These are phyloP conservation scores for Draba incana DNA, from an alignment of 345 rosid species.

Conservation along the genomic window DNA sequence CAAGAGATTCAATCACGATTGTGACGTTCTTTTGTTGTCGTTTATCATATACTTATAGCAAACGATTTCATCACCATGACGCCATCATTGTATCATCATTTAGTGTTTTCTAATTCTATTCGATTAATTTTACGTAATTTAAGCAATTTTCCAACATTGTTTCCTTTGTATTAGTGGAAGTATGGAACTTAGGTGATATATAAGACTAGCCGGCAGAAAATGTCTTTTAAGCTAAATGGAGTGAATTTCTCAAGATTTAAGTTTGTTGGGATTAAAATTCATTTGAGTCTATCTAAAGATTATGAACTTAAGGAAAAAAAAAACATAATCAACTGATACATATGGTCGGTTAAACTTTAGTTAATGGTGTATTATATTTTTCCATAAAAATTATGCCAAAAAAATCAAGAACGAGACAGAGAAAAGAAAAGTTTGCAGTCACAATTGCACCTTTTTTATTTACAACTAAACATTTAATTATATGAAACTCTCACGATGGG, in stretches of 20 bases:
- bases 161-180: slow-evolving; percentile 10
- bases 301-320: slow-evolving; percentile 2
- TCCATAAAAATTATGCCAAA: background rate
- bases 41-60: slow-evolving; percentile 7
- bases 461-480: too few species aligned
- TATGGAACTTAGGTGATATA: slow-evolving; percentile 17
- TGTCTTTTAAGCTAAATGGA: too few species aligned
- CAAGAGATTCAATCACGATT: slow-evolving; percentile 30
- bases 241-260: too few species aligned
- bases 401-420: background rate
- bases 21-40: slow-evolving; percentile 29
- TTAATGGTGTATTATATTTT: background rate
- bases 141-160: background rate
- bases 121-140: background rate
- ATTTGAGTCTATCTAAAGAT: background rate
- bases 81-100: slow-evolving; percentile 33
- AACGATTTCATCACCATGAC: slow-evolving; percentile 38
- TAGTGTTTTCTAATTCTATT: slow-evolving; percentile 10
- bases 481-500: too few species aligned
- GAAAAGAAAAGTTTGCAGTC: slow-evolving; percentile 10
- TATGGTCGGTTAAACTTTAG: background rate
- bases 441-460: slow-evolving; percentile 18
- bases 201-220: background rate
- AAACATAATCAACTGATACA: background rate
- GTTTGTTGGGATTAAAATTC: too few species aligned